Evolutionary conservation across 257 asterid genomes (phyloP).

Genomic region (Solanum okadae): DNA sequence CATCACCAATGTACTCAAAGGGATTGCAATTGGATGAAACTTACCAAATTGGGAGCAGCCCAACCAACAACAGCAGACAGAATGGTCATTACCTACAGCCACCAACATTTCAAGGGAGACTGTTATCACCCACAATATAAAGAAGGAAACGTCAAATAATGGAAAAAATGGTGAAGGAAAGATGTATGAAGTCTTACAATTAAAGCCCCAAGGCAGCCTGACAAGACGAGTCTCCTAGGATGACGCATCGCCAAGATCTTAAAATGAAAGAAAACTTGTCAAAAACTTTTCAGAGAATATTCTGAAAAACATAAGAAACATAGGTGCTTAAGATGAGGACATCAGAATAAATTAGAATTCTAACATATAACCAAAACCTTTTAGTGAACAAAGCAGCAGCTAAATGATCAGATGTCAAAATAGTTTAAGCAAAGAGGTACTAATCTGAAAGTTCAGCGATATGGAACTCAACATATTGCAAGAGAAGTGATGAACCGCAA

Average conservation of each 20-base stretch:
- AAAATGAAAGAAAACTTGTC: neutral
- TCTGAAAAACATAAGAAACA: neutral
- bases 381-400: neutral
- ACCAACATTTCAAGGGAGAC: neutral
- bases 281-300: neutral
- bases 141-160: neutral
- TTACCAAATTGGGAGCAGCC: conserved; percentile 96
- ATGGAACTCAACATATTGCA: neutral
- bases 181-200: conserved; percentile 44
- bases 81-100: conserved; percentile 78
- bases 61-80: conserved; percentile 93
- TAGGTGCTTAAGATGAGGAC: neutral
- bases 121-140: neutral
- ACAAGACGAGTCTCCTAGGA: conserved; percentile 83
- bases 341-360: neutral
- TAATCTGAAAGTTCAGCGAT: neutral
- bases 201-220: conserved; percentile 91
- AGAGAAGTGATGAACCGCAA: neutral
- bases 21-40: neutral
- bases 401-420: neutral
- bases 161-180: neutral
- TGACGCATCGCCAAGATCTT: conserved; percentile 98
- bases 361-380: neutral
- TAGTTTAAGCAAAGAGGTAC: neutral
- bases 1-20: neutral